Evolutionary conservation across 2,329 filamentous ascomycete species (phyloP), one percentile per base, ranked within the genome.

Genomic region (Mariannaea elegans): DNA sequence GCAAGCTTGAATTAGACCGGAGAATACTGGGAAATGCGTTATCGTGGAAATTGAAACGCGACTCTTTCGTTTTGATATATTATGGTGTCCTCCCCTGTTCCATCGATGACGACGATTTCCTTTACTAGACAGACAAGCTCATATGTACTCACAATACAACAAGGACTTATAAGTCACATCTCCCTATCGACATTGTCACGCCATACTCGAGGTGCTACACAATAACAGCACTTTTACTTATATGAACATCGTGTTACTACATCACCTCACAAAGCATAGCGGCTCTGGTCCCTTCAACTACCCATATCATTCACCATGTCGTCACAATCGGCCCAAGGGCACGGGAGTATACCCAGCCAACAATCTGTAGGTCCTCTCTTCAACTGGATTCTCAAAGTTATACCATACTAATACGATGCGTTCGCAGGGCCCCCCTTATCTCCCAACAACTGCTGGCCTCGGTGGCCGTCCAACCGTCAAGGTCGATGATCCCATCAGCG

Each of bases 401-500:
- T n/a, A 38, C 38, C 21, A 12, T 24, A 58, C 6, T 18, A 36
- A 9, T 24, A 32, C 34, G 13, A 31, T 31, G 18, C 21, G 7
- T 19, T 21, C n/a, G n/a, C n/a, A 76, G 63, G 73, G 76, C 3
- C 76, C 77, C 60, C 77, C 77, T 1, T 79, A 79, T 58, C 67
- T 71, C 5, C 78, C 81, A 2, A 70, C 64, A 12, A 75, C 68
- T 12, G 86, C 88, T 39, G 69, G 72, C 14, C 74, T 88, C 16
- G 89, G 89, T 57, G 85, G 87, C 21, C 65, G 77, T 7, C 90
- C 91, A 2, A 83, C 80, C 1, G 70, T 81, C 4, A 62, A 71
- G 3, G 76, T 90, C 63, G 91, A 94, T 72, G 81, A 88, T 7
- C 88, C 90, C 34, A 81, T 92, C 71, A 85, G 80, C 61, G 80